A percentile compares a stretch with the other conserved stretches of the same genome.
Evolutionary conservation across 129 eudicot species (phyloP).

Genomic region (Artemisia annua): DNA sequence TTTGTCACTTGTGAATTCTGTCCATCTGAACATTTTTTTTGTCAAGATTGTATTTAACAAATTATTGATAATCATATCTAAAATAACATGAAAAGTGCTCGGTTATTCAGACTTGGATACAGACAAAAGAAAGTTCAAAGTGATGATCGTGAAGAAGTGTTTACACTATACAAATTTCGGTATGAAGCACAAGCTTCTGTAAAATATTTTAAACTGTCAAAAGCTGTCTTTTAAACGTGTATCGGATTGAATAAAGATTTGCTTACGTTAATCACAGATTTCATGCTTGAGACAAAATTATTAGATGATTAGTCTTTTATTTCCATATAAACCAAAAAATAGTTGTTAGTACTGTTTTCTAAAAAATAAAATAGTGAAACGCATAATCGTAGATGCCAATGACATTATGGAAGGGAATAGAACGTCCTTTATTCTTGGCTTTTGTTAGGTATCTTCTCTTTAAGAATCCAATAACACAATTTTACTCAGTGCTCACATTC

Average conservation of each 20-base stretch:
- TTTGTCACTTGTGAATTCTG: not conserved
- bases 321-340: not conserved
- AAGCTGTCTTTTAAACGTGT: no score
- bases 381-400: conserved; percentile 7
- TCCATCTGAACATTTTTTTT: conserved; percentile 9
- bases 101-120: not conserved
- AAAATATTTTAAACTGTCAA: no score
- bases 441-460: conserved; percentile 24
- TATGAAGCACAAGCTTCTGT: no score
- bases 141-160: not conserved
- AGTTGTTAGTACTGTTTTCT: not conserved
- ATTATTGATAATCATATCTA: not conserved
- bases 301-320: not conserved
- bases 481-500: conserved; percentile 7
- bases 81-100: not conserved
- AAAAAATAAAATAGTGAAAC: not conserved
- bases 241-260: no score
- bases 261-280: no score
- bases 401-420: conserved; percentile 31
- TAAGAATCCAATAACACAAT: conserved; percentile 19
- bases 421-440: conserved; percentile 35
- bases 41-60: conserved; percentile 9
- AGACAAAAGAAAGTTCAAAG: conserved; percentile 4
- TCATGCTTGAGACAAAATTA: not conserved
- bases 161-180: no score